Evolutionary conservation across 2,329 filamentous ascomycete genomes (phyloP), one percentile per base, ranked within the genome.

Genomic region (Corinectria fuckeliana): DNA sequence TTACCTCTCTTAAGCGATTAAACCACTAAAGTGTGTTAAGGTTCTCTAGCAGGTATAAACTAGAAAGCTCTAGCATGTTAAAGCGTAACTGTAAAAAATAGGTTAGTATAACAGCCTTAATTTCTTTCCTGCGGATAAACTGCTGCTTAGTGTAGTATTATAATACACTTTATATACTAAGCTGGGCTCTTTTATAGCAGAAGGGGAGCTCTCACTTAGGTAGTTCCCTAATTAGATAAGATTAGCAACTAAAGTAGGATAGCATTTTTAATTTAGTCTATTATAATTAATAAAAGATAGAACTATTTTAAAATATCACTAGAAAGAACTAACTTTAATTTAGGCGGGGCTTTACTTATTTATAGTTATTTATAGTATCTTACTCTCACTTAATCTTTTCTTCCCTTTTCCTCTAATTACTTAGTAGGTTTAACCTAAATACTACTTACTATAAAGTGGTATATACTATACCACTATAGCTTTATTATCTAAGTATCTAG

Each of bases 41-140:
- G 21, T 60, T 60, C n/a, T 60, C 52, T 8, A 56, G 32, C 1
- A 60, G 10, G 32, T 56, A 60, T 1, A 47, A 52, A 5, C 57
- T 52, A 26, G 57, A 52, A 7, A 60, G 25, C 13, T 52, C 51
- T 3, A 52, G 57, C 9, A 51, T 52, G 18, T 25, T 60, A 2
- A 32, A 60, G 10, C 42, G 39, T n/a, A 60, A 47, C 25, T 60
- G 30, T 25, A 60, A 13, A n/a, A 58, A 47, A 39, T 38, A n/a
- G 7, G n/a, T 38, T 18, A 5, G 34, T 18, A 16, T 38, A 16
- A 6, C 23, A 21, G n/a, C n/a, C n/a, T n/a, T n/a, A n/a, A n/a
- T n/a, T n/a, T n/a, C n/a, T n/a, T n/a, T n/a, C n/a, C n/a, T n/a
- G n/a, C n/a, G n/a, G n/a, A n/a, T n/a, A n/a, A n/a, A n/a, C n/a